Base-by-base conservation (phyloP, 495 filamentous ascomycete species). In the Talaromyces liani region DNA sequence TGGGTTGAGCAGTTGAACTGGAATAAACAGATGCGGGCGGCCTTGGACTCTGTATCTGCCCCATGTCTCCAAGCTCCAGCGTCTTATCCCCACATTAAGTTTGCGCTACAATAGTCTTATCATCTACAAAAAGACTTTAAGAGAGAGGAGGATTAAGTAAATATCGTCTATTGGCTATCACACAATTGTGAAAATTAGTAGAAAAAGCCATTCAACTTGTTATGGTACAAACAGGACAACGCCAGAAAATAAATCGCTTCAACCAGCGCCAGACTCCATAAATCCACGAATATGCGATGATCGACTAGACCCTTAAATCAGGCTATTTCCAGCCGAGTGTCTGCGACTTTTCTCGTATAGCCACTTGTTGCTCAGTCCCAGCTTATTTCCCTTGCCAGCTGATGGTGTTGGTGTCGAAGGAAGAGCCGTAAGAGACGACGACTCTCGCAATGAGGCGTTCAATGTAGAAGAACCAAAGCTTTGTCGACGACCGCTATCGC, bases 311-410 rank as follows among this genome's bases (percentile, higher is more conserved):
- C 12, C 25, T 54, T 22, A 80, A 63, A 76, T 66, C 56, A 73
- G 65, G 6, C 75, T 72, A 49, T 77, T 78, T 66, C 78, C 78
- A 2, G 76, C 72, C 6, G 78, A 80, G 41, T 79, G 68, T 36
- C 78, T 68, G 33, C 78, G 68, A 57, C 76, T 78, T 72, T 87
- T 88, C 73, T 98, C 91, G 75, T 96, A 98, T 47, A 97, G 74
- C 93, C 93, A 98, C 75, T 89, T 91, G 73, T 84, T 96, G 67
- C 90, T 96, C 67, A 97, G 70, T 12, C 83, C 82, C 45, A 97
- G 80, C 60, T 82, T 89, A 27, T 84, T 84, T 39, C 88, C 82
- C 74, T 88, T 91, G 24, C 84, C 84, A 2, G 67, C 71, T 16
- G 79, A 70, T 6, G 86, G 82, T 49, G 87, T 91, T 54, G 86